phyloP scores from a whole-genome alignment of 2,329 filamentous ascomycete species.

The Colletotrichum trifolii region DNA sequence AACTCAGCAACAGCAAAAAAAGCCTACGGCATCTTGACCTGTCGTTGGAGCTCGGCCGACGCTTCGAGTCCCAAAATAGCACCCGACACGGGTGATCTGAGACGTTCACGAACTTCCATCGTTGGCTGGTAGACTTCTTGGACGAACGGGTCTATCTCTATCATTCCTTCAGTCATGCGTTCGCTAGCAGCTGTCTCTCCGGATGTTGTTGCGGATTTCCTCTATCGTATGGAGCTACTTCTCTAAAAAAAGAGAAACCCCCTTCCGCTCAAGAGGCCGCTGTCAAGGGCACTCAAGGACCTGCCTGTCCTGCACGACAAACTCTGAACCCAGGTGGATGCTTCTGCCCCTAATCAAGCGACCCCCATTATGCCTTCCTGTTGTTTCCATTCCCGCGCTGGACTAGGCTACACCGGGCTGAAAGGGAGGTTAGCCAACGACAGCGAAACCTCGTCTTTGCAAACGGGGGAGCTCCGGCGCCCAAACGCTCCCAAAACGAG shows the following conservation, averaged over 20 bases:
- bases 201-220: constrained; percentile 3
- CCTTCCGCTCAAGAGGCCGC: constrained; percentile 3
- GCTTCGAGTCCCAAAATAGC: constrained; percentile 29
- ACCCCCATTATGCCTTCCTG: not conserved
- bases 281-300: constrained; percentile 3
- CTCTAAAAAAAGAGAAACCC: constrained; percentile 12
- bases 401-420: constrained; percentile 11
- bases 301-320: constrained; percentile 9
- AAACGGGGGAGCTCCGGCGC: not conserved
- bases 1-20: no score
- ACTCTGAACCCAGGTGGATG: constrained; percentile 6
- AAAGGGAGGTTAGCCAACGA: not conserved
- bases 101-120: constrained; percentile 28
- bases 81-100: constrained; percentile 27
- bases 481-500: constrained; percentile 33
- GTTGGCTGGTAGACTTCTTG: constrained; percentile 11
- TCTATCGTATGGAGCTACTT: not conserved
- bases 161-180: constrained; percentile 22
- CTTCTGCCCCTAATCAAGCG: constrained; percentile 2
- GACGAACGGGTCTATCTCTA: constrained; percentile 24
- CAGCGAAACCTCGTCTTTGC: no score
- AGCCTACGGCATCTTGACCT: not conserved
- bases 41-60: constrained; percentile 20
- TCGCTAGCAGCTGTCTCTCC: not conserved
- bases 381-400: constrained; percentile 16